Evolutionary conservation across 352 stramenopile species (phyloP), one percentile per base, ranked within the genome.

Genomic region (Pythium myriotylum): DNA sequence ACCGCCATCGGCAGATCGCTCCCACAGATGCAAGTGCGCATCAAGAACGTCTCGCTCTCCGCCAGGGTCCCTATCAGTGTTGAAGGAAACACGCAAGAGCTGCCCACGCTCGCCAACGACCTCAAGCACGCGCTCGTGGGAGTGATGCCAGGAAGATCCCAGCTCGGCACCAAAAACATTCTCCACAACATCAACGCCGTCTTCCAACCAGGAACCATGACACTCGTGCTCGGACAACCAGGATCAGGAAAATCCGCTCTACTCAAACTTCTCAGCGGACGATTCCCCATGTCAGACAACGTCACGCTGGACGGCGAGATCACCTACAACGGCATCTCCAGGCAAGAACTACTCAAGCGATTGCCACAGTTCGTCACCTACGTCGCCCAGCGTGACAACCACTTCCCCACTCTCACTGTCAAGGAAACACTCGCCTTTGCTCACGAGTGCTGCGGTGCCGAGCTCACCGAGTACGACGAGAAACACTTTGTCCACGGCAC

Each of bases 211-310:
- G 65, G 68, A 3, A 68, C 59, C 22, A 73, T 70, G 72, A 60
- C 53, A 41, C 53, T 60, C 22, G 27, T 60, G 9, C 53, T 60
- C 12, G 50, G 50, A 35, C 50, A 58, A 35, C 50, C 50, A 45
- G n/a, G n/a, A n/a, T n/a, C n/a, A n/a, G n/a, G n/a, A n/a, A n/a
- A n/a, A n/a, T n/a, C n/a, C n/a, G n/a, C 24, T 16, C 27, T 68
- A 1, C 74, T 70, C 63, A 86, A 88, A 63, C n/a, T 82, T 4
- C 62, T 89, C 14, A 77, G 69, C 45, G 74, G 74, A 1, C 76
- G 76, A 0, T 86, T 89, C 56, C 73, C 70, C 5, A 54, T 81
- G 32, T 56, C 72, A 43, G 82, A 75, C 54, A 69, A 63, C 37
- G 69, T 85, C 29, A 55, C 19, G 1, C 20, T 89, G 4, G 54